Percentiles rank a stretch among this genome's conserved stretches.
Evolutionary conservation across 1,139 yeast genomes (phyloP).

Genomic region (Kurtzmaniella quercitrusa): DNA sequence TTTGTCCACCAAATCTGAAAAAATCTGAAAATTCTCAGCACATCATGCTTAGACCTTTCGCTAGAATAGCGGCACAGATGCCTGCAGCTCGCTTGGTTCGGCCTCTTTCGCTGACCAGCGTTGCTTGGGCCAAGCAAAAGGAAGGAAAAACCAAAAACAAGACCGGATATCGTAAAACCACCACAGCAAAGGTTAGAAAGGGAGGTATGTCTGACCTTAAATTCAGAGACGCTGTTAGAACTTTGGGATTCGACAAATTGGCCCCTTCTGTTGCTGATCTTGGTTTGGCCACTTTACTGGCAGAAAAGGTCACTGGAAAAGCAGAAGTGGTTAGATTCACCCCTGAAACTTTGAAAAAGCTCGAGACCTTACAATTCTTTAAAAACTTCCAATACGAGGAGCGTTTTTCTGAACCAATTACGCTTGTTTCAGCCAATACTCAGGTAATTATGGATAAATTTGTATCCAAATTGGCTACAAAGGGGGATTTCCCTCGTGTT

Average conservation of each 20-base stretch:
- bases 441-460: constrained; percentile 21
- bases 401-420: constrained; percentile 51
- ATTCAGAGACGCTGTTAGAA: constrained; percentile 39
- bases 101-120: neutral
- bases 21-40: neutral
- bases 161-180: constrained; percentile 12
- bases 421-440: constrained; percentile 44
- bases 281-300: constrained; percentile 15
- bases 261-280: constrained; percentile 21
- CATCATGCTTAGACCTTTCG: constrained; percentile 7
- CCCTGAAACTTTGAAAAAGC: constrained; percentile 16
- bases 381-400: constrained; percentile 65
- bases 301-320: constrained; percentile 10
- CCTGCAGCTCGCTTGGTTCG: constrained; percentile 10
- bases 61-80: constrained; percentile 13
- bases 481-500: constrained; percentile 26
- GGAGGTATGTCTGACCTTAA: constrained; percentile 43
- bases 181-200: constrained; percentile 26
- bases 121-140: constrained; percentile 1
- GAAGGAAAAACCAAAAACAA: constrained; percentile 24
- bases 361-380: constrained; percentile 50
- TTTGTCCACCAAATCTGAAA: neutral
- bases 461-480: constrained; percentile 19
- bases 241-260: constrained; percentile 30
- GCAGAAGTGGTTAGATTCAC: constrained; percentile 25